Conservation (phyloP, 2,329 filamentous ascomycete genomes). For the Cercospora berteroae region DNA sequence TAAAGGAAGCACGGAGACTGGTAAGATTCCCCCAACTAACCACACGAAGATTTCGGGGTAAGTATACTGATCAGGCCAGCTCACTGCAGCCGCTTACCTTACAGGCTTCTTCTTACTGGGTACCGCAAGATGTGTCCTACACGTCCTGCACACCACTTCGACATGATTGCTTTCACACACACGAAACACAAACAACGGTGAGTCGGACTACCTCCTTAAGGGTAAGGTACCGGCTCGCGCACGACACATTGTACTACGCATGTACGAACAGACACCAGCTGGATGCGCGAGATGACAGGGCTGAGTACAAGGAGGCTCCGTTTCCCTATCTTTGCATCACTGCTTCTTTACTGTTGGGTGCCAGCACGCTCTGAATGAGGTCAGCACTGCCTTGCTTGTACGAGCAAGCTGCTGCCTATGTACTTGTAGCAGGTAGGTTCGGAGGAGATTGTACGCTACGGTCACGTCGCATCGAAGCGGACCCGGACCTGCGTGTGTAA, state of each 20-base stretch:
- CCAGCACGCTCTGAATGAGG: neutral
- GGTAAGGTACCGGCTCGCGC: conserved; percentile 38
- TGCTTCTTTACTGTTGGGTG: conserved; percentile 9
- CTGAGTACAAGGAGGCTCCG: conserved; percentile 27
- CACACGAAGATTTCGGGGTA: conserved; percentile 19
- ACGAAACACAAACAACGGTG: conserved; percentile 30
- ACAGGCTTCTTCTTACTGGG: conserved; percentile 7
- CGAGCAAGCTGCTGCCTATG: conserved; percentile 3
- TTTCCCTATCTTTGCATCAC: conserved; percentile 21
- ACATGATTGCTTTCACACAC: neutral
- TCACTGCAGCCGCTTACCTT: conserved; percentile 20
- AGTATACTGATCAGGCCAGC: conserved; percentile 29
- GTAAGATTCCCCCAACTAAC: conserved; percentile 23
- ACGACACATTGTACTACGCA: conserved; percentile 20
- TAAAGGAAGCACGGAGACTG: conserved; percentile 33
- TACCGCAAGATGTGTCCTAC: conserved; percentile 3
- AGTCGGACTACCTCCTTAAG: conserved; percentile 42
- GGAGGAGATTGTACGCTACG: conserved; percentile 5
- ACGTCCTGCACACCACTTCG: conserved; percentile 18
- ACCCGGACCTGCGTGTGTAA: neutral
- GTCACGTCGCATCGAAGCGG: neutral
- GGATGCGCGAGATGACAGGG: conserved; percentile 10
- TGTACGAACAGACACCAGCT: conserved; percentile 12
- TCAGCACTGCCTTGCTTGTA: neutral
- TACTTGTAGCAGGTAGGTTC: conserved; percentile 23